Percentiles rank a stretch among this genome's conserved stretches.
Evolutionary conservation across 192 early-diverging fungal genomes (phyloP).

Genomic region (Linnemannia hyalina): DNA sequence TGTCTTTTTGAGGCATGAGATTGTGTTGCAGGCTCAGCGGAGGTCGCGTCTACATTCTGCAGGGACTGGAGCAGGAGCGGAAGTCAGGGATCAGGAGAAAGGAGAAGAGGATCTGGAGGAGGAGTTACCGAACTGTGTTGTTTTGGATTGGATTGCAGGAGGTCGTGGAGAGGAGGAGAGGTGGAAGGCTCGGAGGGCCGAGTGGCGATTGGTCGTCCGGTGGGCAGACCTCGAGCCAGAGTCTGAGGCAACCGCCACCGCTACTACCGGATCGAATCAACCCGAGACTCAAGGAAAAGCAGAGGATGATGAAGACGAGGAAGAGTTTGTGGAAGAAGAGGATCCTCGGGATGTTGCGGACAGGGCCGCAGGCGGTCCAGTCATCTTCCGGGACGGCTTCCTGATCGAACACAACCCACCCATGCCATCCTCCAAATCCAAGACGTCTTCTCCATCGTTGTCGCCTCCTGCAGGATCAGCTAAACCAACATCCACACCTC

Average conservation of each 20-base stretch:
- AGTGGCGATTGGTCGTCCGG: conserved; percentile 47
- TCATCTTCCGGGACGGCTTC: conserved; percentile 66
- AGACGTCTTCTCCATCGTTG: conserved; percentile 21
- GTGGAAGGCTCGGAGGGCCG: conserved; percentile 42
- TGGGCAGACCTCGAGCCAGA: conserved; percentile 47
- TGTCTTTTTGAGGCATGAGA: conserved; percentile 52
- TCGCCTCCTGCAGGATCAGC: conserved; percentile 62
- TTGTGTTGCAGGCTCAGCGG: conserved; percentile 47
- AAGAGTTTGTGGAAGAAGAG: conserved; percentile 45
- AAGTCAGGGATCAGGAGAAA: not conserved
- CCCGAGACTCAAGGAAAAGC: not conserved
- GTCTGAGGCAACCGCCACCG: not conserved
- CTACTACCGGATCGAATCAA: not conserved
- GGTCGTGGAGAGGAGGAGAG: conserved; percentile 46
- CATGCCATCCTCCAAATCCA: conserved; percentile 15
- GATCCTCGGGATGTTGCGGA: conserved; percentile 51
- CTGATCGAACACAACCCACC: conserved; percentile 54
- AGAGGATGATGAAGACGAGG: conserved; percentile 13
- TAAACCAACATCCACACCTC: conserved; percentile 39
- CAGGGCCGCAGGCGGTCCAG: conserved; percentile 31
- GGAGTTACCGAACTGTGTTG: conserved; percentile 48
- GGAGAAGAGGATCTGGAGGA: conserved; percentile 30
- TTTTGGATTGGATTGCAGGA: conserved; percentile 52
- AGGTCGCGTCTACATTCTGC: not conserved
- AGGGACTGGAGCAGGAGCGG: not conserved